Evolutionary conservation across 176 grass and related monocot genomes (phyloP), one percentile per base, ranked within the genome.

Genomic region (Aegilops sharonensis): DNA sequence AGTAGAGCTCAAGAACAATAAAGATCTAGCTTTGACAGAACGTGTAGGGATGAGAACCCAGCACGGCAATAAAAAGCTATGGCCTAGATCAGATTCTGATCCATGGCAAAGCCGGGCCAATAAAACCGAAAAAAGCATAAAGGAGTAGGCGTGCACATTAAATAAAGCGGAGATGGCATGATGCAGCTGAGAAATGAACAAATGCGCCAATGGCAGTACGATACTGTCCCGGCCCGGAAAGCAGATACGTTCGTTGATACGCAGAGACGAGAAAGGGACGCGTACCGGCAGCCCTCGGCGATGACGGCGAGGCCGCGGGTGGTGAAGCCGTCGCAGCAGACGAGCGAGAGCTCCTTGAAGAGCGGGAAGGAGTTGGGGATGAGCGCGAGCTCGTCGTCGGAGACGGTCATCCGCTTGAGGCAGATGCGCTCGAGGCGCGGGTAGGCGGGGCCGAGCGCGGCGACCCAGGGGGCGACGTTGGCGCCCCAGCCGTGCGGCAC

Each of bases 271-370:
- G 21, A 11, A 32, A 65, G 9, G 31, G 21, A 59, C 34, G 5
- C 80, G 34, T 86, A 95, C 96, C 93, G 88, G 96, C 96, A 98
- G 11, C 87, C 57, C 85, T 89, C 90, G 42, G 92, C 91, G 73
- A 98, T 87, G 79, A 61, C 35, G 20, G 96, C 91, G 78, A 98
- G 96, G 50, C 96, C 96, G 14, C 71, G 18, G 3, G 96, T 98
- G 93, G 91, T 92, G 86, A 98, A 98, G 2, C 96, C 96, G 37
- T 98, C 96, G 60, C 96, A 98, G 92, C 91, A 95, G 27, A 95
- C 88, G 10, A 98, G 89, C 32, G 92, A 86, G 81, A 98, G 92
- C 20, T 93, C 93, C 81, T 48, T 95, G 81, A 98, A 94, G 24
- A 75, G 74, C 68, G 91, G 91, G 82, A 94, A 98, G 0, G 84